phyloP scores from a whole-genome alignment of 768 basidiomycete species.

The Lyophyllum shimeji region DNA sequence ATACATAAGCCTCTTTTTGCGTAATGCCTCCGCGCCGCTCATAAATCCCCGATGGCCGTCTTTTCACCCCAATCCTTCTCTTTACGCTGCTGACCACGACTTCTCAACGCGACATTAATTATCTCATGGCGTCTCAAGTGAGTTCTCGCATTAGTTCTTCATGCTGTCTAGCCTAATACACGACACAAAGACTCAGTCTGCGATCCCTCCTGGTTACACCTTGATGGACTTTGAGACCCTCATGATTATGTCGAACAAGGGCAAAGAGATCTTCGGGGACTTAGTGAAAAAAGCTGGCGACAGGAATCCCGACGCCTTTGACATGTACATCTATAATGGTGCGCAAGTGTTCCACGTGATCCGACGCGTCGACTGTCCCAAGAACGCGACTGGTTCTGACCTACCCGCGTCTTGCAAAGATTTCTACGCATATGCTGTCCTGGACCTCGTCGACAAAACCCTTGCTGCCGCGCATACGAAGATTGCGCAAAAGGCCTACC shows the following conservation, averaged over 20 bases:
- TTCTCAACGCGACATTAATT: neutral
- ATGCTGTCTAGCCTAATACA: slow-evolving; percentile 6
- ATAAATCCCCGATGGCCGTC: neutral
- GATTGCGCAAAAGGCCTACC: slow-evolving; percentile 30
- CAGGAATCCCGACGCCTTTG: slow-evolving; percentile 31
- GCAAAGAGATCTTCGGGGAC: slow-evolving; percentile 24
- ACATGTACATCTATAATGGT: slow-evolving; percentile 37
- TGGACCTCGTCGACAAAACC: slow-evolving; percentile 34
- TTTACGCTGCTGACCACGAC: neutral
- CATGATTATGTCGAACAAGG: slow-evolving; percentile 23
- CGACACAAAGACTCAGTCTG: neutral
- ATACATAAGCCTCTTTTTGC: neutral
- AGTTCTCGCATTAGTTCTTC: slow-evolving; percentile 14
- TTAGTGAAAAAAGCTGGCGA: slow-evolving; percentile 29
- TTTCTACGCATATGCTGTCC: slow-evolving; percentile 31
- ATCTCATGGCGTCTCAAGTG: slow-evolving; percentile 11
- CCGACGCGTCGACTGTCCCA: neutral
- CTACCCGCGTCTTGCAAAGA: slow-evolving; percentile 19
- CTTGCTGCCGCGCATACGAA: slow-evolving; percentile 29
- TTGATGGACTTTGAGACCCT: slow-evolving; percentile 29
- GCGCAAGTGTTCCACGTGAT: neutral
- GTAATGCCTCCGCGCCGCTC: neutral
- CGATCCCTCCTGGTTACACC: slow-evolving; percentile 31
- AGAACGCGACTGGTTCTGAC: neutral
- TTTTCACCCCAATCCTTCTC: neutral